Evolutionary conservation across 2,329 filamentous ascomycete species (phyloP).

Genomic region (Aspergillus texensis): DNA sequence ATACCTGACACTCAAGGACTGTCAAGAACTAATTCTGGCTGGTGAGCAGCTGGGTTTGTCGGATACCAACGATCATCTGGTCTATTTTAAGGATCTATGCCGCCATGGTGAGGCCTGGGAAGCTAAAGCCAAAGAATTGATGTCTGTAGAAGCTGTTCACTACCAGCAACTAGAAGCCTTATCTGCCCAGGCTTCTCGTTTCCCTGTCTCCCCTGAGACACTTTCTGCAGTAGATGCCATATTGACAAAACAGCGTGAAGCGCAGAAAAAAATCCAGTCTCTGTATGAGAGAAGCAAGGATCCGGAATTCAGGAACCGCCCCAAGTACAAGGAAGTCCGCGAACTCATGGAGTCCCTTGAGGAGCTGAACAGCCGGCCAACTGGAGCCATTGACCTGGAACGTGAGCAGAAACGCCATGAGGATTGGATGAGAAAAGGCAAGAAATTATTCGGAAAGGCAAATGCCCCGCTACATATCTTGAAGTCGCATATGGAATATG

Average conservation of each 20-base stretch:
- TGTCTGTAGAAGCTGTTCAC: slow-evolving; percentile 87
- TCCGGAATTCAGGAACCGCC: slow-evolving; percentile 74
- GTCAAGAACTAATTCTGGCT: slow-evolving; percentile 75
- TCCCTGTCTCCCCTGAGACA: slow-evolving; percentile 83
- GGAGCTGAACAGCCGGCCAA: slow-evolving; percentile 88
- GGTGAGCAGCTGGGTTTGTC: slow-evolving; percentile 77
- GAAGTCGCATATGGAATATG: slow-evolving; percentile 90
- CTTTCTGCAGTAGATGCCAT: slow-evolving; percentile 85
- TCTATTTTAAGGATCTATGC: slow-evolving; percentile 74
- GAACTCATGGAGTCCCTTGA: slow-evolving; percentile 85
- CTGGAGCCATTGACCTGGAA: slow-evolving; percentile 87
- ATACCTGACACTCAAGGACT: slow-evolving; percentile 74
- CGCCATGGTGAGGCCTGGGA: slow-evolving; percentile 85
- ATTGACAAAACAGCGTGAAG: slow-evolving; percentile 91
- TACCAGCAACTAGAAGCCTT: slow-evolving; percentile 93
- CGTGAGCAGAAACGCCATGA: slow-evolving; percentile 93
- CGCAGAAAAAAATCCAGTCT: slow-evolving; percentile 82
- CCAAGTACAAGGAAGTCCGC: slow-evolving; percentile 85
- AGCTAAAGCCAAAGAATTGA: slow-evolving; percentile 86
- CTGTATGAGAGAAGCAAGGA: slow-evolving; percentile 78
- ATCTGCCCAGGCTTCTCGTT: slow-evolving; percentile 74
- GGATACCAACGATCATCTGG: slow-evolving; percentile 76
- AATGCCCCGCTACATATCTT: slow-evolving; percentile 96
- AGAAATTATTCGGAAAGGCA: slow-evolving; percentile 96
- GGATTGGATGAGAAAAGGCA: slow-evolving; percentile 98